Conservation (phyloP, 495 filamentous ascomycete species). For the Darksidea phi region DNA sequence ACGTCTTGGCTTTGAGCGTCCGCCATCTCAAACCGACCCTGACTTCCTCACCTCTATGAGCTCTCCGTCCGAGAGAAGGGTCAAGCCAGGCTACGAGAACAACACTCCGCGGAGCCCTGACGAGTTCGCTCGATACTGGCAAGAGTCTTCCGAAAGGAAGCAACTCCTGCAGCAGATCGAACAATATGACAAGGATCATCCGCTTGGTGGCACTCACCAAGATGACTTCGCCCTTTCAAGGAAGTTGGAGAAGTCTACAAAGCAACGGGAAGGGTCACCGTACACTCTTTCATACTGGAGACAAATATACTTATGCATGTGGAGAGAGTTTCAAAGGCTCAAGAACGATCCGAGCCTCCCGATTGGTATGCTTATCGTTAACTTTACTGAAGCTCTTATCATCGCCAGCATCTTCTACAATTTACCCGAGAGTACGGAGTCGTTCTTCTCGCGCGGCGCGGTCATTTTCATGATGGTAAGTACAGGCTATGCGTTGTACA, state of each 20-base stretch:
- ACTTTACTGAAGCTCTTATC: conserved; percentile 70
- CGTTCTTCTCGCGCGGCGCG: conserved; percentile 72
- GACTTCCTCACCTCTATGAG: conserved; percentile 74
- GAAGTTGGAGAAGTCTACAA: conserved; percentile 60
- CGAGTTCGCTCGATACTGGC: conserved; percentile 70
- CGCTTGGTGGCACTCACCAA: conserved; percentile 60
- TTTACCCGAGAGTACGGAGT: conserved; percentile 55
- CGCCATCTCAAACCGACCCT: conserved; percentile 58
- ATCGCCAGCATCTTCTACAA: conserved; percentile 79
- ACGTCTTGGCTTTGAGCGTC: conserved; percentile 58
- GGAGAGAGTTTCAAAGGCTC: conserved; percentile 66
- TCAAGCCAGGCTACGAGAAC: conserved; percentile 59
- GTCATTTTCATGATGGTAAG: conserved; percentile 77
- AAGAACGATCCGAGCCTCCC: conserved; percentile 67
- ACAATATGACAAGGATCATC: conserved; percentile 59
- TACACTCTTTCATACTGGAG: conserved; percentile 69
- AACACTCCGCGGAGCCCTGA: conserved; percentile 64
- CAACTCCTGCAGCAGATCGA: conserved; percentile 69
- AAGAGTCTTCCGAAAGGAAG: conserved; percentile 62
- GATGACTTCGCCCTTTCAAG: conserved; percentile 65
- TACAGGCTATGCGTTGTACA: too few relatives aligned
- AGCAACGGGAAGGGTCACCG: conserved; percentile 57
- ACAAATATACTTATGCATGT: conserved; percentile 69
- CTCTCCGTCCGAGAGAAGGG: conserved; percentile 59
- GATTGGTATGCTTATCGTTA: conserved; percentile 65